phyloP scores from a whole-genome alignment of 148 eudicot species.

The Persicaria tinctoria region DNA sequence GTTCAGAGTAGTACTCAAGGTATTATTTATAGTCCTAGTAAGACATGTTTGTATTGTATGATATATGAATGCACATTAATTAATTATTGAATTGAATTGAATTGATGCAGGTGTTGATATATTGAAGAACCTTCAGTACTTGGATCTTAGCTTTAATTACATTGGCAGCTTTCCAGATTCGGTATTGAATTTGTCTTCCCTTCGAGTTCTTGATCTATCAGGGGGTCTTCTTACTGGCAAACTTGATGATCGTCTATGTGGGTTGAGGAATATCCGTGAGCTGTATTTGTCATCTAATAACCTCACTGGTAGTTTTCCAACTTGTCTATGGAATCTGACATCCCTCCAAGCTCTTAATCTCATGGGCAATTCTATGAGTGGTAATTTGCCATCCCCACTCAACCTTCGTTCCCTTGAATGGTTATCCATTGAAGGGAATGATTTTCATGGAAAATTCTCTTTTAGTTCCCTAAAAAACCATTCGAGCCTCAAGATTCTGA shows the following conservation, averaged over 20 bases:
- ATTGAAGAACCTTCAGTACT: neutral
- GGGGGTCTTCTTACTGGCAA: neutral
- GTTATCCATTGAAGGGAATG: neutral
- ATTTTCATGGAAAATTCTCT: neutral
- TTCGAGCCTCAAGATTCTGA: neutral
- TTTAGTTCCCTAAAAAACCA: neutral
- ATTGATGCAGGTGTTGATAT: neutral
- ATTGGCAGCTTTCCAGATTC: neutral
- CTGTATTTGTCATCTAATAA: neutral
- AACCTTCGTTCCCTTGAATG: neutral
- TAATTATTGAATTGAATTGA: neutral
- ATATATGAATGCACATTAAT: too few species aligned
- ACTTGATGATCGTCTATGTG: neutral
- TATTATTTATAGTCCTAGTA: too few species aligned
- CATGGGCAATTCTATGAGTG: neutral
- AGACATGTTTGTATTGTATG: too few species aligned
- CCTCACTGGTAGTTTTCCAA: neutral
- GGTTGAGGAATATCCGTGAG: neutral
- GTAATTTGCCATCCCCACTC: neutral
- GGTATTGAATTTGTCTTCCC: neutral
- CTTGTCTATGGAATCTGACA: neutral
- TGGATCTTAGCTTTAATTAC: neutral
- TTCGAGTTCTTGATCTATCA: neutral
- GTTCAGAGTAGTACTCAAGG: too few species aligned
- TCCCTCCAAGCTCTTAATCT: neutral